phyloP scores from a whole-genome alignment of 176 grass and related monocot species.

The Triticum urartu region DNA sequence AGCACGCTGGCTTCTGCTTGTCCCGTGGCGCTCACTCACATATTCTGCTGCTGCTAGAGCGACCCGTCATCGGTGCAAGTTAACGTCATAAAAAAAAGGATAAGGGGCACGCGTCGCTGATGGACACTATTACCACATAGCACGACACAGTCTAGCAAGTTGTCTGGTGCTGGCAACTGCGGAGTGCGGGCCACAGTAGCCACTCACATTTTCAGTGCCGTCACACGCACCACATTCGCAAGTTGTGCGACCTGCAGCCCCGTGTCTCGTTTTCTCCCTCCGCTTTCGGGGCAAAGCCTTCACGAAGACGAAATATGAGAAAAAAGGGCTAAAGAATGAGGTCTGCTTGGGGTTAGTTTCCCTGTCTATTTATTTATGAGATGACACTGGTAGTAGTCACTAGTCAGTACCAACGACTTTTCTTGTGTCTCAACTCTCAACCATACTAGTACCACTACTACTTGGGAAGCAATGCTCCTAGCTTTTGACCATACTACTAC shows the following conservation, averaged over 20 bases:
- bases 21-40: neutral
- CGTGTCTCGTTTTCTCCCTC: neutral
- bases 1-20: neutral
- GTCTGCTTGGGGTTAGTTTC: neutral
- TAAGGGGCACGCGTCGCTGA: neutral
- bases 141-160: neutral
- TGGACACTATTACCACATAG: neutral
- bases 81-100: neutral
- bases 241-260: neutral
- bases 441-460: too few species aligned
- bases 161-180: neutral
- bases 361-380: neutral
- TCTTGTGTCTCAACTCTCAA: neutral
- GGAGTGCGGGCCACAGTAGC: neutral
- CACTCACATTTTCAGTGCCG: neutral
- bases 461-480: neutral
- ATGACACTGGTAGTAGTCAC: neutral
- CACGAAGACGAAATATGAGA: neutral
- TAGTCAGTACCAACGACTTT: neutral
- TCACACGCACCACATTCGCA: neutral
- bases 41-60: neutral
- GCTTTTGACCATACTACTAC: neutral
- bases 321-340: neutral
- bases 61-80: neutral
- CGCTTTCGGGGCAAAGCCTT: neutral